Percentiles rank a stretch among this genome's conserved stretches.
Conservation (phyloP, 208 protist species). For the Acanthamoeba triangularis region DNA sequence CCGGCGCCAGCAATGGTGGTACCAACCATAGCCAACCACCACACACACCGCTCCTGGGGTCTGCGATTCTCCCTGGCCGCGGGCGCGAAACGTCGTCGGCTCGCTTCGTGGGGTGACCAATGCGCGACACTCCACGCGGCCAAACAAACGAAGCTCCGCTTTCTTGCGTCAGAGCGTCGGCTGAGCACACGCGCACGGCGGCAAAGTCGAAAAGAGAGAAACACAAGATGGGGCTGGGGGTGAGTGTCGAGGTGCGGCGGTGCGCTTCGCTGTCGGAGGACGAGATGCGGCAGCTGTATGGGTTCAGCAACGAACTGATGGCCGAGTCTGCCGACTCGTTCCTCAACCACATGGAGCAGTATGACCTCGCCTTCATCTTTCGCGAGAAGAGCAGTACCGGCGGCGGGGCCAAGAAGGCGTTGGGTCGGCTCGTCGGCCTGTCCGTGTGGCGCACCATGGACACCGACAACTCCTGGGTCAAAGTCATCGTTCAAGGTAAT, state of each 20-base stretch:
- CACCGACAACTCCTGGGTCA: constrained; percentile 1
- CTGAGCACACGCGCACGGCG: too few relatives aligned
- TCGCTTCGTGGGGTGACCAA: too few relatives aligned
- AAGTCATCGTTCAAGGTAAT: constrained; percentile 44
- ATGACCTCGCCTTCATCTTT: constrained; percentile 38
- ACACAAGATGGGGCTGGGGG: not conserved
- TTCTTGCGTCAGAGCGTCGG: too few relatives aligned
- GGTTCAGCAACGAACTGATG: constrained; percentile 32
- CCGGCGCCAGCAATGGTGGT: too few relatives aligned
- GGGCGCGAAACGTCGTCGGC: too few relatives aligned
- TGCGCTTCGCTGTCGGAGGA: not conserved
- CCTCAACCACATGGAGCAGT: not conserved
- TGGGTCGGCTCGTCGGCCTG: constrained; percentile 2
- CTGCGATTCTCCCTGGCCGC: too few relatives aligned
- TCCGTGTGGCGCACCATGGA: constrained; percentile 24
- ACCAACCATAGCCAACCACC: too few relatives aligned
- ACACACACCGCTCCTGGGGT: too few relatives aligned
- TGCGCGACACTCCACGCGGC: too few relatives aligned
- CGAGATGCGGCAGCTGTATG: not conserved
- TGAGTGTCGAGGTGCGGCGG: not conserved
- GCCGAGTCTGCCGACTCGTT: not conserved
- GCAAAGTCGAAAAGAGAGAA: too few relatives aligned
- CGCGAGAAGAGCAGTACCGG: not conserved
- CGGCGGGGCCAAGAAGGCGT: not conserved
- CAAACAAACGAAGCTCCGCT: too few relatives aligned